phyloP scores from a whole-genome alignment of 305 asterid species.

The Fraxinus floribunda region DNA sequence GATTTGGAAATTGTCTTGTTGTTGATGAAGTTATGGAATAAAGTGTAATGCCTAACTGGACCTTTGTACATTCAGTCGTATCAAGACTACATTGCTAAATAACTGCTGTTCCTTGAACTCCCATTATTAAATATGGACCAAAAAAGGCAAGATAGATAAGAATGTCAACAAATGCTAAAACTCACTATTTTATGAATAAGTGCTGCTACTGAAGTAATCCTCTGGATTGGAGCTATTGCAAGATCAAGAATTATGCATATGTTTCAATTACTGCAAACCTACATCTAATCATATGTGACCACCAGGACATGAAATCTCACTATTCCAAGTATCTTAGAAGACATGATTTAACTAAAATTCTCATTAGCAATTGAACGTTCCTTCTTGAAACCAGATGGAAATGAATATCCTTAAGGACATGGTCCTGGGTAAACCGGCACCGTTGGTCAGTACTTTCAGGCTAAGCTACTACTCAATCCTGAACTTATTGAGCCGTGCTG shows the following conservation, averaged over 20 bases:
- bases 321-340: slow-evolving; percentile 1
- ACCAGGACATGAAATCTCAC: slow-evolving; percentile 3
- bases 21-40: not conserved
- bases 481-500: slow-evolving; percentile 95
- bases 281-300: slow-evolving; percentile 10
- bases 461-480: slow-evolving; percentile 91
- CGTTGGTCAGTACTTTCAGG: slow-evolving; percentile 94
- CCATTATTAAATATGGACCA: not conserved
- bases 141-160: not conserved
- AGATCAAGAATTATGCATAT: slow-evolving; percentile 12
- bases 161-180: not conserved
- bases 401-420: slow-evolving; percentile 91
- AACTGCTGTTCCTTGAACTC: not conserved
- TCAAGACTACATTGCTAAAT: not conserved
- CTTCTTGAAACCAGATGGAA: slow-evolving; percentile 68
- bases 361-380: not conserved
- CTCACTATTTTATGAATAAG: not conserved
- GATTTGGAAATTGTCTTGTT: not conserved
- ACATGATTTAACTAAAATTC: slow-evolving; percentile 1
- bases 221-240: not conserved
- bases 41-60: not conserved
- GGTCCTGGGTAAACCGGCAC: slow-evolving; percentile 97
- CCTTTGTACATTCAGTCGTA: not conserved
- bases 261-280: not conserved
- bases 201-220: slow-evolving; percentile 8